phyloP scores from a whole-genome alignment of 2,329 filamentous ascomycete species.

The Cytospora piceicola region DNA sequence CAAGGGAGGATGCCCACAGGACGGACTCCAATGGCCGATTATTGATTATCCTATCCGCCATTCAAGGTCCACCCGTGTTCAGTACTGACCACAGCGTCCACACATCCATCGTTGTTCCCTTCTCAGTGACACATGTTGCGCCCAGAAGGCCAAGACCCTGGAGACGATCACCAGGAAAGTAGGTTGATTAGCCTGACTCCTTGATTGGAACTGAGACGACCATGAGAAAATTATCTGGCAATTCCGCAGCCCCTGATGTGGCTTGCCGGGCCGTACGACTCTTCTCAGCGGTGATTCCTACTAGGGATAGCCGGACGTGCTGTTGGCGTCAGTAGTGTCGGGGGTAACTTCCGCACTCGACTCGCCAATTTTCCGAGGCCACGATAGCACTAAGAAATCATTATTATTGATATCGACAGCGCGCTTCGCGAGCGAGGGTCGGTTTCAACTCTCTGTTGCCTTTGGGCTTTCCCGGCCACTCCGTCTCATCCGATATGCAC shows the following conservation, averaged over 20 bases:
- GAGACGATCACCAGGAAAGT: neutral
- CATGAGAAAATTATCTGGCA: neutral
- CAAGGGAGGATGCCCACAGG: neutral
- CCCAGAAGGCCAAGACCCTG: neutral
- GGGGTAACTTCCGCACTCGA: slow-evolving; percentile 1
- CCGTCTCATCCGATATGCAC: neutral
- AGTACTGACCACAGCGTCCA: neutral
- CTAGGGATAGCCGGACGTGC: neutral
- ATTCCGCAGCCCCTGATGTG: slow-evolving; percentile 1
- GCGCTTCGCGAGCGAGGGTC: slow-evolving; percentile 23
- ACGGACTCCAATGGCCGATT: neutral
- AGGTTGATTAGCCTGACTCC: neutral
- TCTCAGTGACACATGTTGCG: neutral
- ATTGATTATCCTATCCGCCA: neutral
- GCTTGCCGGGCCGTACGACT: neutral
- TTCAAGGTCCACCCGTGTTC: neutral
- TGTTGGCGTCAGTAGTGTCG: neutral
- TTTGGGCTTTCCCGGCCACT: neutral
- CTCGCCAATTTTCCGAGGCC: slow-evolving; percentile 1
- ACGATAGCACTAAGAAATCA: slow-evolving; percentile 14
- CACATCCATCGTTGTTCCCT: neutral
- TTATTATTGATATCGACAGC: slow-evolving; percentile 13
- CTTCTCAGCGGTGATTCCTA: neutral
- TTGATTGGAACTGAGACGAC: neutral
- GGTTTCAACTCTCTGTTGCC: slow-evolving; percentile 20